Base-by-base conservation (phyloP, 805 yeast species). In the Candida chilensis region DNA sequence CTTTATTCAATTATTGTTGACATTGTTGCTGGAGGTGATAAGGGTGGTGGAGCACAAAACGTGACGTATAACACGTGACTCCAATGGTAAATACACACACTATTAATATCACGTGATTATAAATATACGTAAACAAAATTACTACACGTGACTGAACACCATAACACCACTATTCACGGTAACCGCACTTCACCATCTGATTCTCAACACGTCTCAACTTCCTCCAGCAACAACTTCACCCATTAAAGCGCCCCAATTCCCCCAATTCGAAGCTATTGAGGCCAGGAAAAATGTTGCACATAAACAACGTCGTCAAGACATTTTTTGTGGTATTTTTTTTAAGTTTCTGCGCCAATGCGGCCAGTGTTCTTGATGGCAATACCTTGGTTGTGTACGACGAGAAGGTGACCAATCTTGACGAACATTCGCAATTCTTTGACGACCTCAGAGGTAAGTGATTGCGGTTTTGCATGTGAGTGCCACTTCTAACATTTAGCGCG, bases 301-400 rank as follows among this genome's bases (percentile, higher is more conserved):
- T 22, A n/a, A 6, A 19, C n/a, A 12, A 10, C 15, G 5, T 6
- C 6, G 9, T 32, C 17, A 17, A 14, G 16, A 5, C 14, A 22
- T 6, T 22, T 12, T 6, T 22, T 6, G 11, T 12, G 36, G 36
- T 13, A 14, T 16, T 14, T 12, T 15, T 13, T 11, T 15, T 20
- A 20, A 16, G 16, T 30, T 22, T 17, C 13, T 9, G 20, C 12
- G 15, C 14, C 13, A 19, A 17, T 8, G 5, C 27, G 16, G 16
- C 28, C 20, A 4, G 16, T 17, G n/a, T 22, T 34, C 12, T n/a
- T 26, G 13, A 17, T 32, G 13, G 50, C 5, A 48, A 45, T 27
- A 45, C 58, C 13, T 35, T 57, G 37, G 51, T 57, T 14, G 29
- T 57, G 12, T 50, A 48, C 31, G 63, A 57, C 37, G 41, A 46